phyloP scores from a whole-genome alignment of 2,329 filamentous ascomycete species.

The Penicillium sp. region DNA sequence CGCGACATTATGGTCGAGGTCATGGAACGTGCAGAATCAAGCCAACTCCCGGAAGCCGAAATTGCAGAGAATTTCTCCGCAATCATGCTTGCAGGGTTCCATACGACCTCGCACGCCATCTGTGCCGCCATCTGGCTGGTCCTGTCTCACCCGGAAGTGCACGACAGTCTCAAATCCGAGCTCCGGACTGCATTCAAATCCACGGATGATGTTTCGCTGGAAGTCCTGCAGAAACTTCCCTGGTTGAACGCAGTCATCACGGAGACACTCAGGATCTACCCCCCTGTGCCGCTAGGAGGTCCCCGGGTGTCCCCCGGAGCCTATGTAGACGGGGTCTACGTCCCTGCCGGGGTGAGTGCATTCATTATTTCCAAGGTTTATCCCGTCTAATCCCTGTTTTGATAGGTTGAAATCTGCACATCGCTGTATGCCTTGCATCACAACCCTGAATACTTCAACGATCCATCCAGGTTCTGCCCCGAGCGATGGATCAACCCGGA shows the following conservation, averaged over 20 bases:
- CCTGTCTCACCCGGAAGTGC: conserved; percentile 29
- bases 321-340: conserved; percentile 29
- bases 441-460: conserved; percentile 35
- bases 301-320: conserved; percentile 34
- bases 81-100: conserved; percentile 35
- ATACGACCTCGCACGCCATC: conserved; percentile 33
- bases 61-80: conserved; percentile 35
- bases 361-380: background rate
- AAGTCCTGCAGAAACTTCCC: conserved; percentile 26
- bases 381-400: background rate
- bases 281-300: conserved; percentile 35
- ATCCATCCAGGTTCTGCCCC: conserved; percentile 35
- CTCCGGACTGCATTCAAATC: conserved; percentile 24
- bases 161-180: conserved; percentile 25
- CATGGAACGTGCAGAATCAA: conserved; percentile 26
- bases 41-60: conserved; percentile 26
- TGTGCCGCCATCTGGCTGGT: conserved; percentile 34
- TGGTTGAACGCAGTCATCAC: conserved; percentile 38
- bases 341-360: conserved; percentile 30
- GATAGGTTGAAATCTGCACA: conserved; percentile 34
- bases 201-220: conserved; percentile 25
- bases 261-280: conserved; percentile 38
- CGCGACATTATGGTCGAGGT: conserved; percentile 36
- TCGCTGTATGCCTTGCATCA: conserved; percentile 38
- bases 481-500: conserved; percentile 39